Evolutionary conservation across 208 protist species (phyloP).

Genomic region (Novymonas esmeraldas): DNA sequence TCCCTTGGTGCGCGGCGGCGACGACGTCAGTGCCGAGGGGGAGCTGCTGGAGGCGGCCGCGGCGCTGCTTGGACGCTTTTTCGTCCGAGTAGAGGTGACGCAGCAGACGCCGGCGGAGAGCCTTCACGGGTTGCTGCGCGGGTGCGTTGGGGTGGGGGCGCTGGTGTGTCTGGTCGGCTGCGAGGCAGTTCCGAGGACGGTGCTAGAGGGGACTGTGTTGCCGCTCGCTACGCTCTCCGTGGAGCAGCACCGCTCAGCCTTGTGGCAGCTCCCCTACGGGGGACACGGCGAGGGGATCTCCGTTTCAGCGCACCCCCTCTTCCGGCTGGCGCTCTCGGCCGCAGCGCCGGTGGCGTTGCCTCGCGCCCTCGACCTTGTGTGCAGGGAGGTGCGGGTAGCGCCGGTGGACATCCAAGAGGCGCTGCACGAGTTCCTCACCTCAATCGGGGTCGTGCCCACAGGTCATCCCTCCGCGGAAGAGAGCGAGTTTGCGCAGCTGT

Average conservation of each 20-base stretch:
- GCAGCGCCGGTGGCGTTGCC: slow-evolving; percentile 2
- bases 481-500: slow-evolving; percentile 57
- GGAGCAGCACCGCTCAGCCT: slow-evolving; percentile 8
- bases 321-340: slow-evolving; percentile 17
- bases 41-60: slow-evolving; percentile 28
- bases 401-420: slow-evolving; percentile 38
- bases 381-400: slow-evolving; percentile 16
- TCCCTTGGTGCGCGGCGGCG: slow-evolving; percentile 35
- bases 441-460: slow-evolving; percentile 12
- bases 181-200: slow-evolving; percentile 32
- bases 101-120: slow-evolving; percentile 34
- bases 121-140: slow-evolving; percentile 52
- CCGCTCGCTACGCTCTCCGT: slow-evolving; percentile 14
- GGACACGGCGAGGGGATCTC: background rate
- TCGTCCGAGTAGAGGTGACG: slow-evolving; percentile 60
- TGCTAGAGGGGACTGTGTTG: slow-evolving; percentile 19
- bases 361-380: slow-evolving; percentile 15
- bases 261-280: slow-evolving; percentile 23
- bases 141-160: slow-evolving; percentile 60
- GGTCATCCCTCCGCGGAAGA: slow-evolving; percentile 26
- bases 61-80: slow-evolving; percentile 60
- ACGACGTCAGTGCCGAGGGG: slow-evolving; percentile 12
- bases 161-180: slow-evolving; percentile 67
- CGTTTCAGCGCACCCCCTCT: slow-evolving; percentile 30
- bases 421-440: slow-evolving; percentile 44